These are phyloP conservation scores for Fusarium chaquense DNA, from an alignment of 2,329 filamentous ascomycete species.

Conservation along the genomic window DNA sequence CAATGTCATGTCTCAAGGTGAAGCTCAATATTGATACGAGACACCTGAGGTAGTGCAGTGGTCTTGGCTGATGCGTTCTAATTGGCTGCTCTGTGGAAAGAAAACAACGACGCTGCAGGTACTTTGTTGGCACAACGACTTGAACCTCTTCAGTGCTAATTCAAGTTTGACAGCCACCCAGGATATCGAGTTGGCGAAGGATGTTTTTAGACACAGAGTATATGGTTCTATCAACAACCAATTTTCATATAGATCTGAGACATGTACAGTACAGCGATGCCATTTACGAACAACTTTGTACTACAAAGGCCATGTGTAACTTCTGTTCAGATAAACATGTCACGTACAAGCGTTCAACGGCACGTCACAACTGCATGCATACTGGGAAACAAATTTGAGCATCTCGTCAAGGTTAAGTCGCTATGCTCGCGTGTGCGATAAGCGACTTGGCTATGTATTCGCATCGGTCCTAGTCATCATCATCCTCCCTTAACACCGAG, in stretches of 20 bases:
- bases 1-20: neutral
- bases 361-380: conserved; percentile 7
- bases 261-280: neutral
- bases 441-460: conserved; percentile 50
- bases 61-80: neutral
- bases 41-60: conserved; percentile 3
- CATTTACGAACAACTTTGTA: neutral
- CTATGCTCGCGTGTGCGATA: conserved; percentile 51
- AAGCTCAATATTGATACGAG: conserved; percentile 9
- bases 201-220: neutral
- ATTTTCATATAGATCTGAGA: neutral
- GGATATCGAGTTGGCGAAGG: neutral
- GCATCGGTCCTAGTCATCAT: conserved; percentile 55
- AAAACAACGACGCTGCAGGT: conserved; percentile 25
- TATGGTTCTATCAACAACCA: neutral
- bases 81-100: conserved; percentile 22
- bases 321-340: neutral
- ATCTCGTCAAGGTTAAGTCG: conserved; percentile 53
- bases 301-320: neutral
- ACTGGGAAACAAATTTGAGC: conserved; percentile 35
- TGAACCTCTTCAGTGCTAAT: neutral
- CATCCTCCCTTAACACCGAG: conserved; percentile 54
- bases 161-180: neutral
- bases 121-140: conserved; percentile 40
- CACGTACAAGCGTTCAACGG: neutral